phyloP scores from a whole-genome alignment of 345 rosid species.

The Lepidium africanum region DNA sequence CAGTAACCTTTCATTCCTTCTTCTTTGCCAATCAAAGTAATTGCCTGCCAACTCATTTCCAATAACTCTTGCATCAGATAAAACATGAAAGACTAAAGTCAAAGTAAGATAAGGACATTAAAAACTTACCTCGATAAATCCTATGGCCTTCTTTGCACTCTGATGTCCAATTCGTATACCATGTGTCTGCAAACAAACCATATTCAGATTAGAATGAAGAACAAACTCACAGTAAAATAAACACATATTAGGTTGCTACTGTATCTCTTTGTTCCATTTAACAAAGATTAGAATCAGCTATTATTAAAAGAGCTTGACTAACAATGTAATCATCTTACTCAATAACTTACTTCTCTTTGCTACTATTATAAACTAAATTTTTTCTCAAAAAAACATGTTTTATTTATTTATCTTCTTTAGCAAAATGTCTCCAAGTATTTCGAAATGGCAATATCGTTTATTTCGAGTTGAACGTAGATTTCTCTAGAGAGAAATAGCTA shows the following conservation, averaged over 20 bases:
- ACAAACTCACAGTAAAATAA: not conserved
- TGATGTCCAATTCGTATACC: constrained; percentile 66
- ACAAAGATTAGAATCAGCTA: not conserved
- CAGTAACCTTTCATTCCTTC: constrained; percentile 96
- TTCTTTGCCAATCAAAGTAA: constrained; percentile 67
- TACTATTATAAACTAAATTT: no score
- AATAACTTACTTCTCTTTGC: no score
- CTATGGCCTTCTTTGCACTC: constrained; percentile 67
- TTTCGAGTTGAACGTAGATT: no score
- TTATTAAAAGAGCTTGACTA: not conserved
- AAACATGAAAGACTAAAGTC: not conserved
- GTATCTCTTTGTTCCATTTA: not conserved
- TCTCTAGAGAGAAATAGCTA: not conserved
- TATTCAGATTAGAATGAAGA: not conserved
- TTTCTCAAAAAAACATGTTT: no score
- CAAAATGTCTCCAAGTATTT: no score
- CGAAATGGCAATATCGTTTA: no score
- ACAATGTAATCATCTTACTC: not conserved
- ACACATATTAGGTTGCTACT: not conserved
- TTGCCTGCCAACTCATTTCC: constrained; percentile 46
- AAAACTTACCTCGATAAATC: constrained; percentile 58
- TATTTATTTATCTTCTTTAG: no score
- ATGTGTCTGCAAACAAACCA: constrained; percentile 48
- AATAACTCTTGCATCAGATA: not conserved
- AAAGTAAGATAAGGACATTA: not conserved